Evolutionary conservation across 768 basidiomycete species (phyloP).

Genomic region (Ramaria sp.): DNA sequence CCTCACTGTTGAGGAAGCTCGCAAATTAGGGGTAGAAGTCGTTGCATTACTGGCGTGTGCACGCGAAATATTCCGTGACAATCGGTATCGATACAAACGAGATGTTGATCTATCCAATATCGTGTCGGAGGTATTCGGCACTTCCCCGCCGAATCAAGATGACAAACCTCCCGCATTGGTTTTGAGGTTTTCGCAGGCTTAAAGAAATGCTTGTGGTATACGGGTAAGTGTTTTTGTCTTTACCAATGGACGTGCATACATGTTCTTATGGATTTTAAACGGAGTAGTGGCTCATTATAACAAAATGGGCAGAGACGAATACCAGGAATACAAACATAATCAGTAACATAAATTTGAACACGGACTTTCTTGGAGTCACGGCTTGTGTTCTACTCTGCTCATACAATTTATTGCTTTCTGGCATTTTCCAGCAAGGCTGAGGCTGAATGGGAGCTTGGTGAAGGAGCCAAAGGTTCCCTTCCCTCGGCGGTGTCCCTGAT

Average conservation of each 20-base stretch:
- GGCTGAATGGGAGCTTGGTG: neutral
- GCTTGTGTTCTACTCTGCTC: neutral
- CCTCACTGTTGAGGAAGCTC: constrained; percentile 42
- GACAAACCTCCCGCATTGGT: constrained; percentile 9
- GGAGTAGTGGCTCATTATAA: neutral
- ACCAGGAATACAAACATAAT: neutral
- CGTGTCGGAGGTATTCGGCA: constrained; percentile 23
- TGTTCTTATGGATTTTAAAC: neutral
- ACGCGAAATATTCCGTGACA: constrained; percentile 30
- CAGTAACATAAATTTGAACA: neutral
- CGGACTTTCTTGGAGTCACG: neutral
- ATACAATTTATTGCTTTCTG: neutral
- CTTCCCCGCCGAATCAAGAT: constrained; percentile 11
- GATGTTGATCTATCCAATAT: constrained; percentile 20
- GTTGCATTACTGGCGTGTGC: constrained; percentile 40
- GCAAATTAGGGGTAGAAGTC: constrained; percentile 45
- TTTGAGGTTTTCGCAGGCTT: neutral
- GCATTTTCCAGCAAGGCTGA: neutral
- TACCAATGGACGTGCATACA: neutral
- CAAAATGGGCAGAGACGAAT: neutral
- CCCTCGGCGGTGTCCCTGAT: neutral
- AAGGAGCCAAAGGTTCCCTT: neutral
- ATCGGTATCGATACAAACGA: neutral
- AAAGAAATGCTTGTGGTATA: neutral
- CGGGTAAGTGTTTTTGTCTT: neutral